Evolutionary conservation across 2,329 filamentous ascomycete genomes (phyloP).

Genomic region (Ophiostoma sp.): DNA sequence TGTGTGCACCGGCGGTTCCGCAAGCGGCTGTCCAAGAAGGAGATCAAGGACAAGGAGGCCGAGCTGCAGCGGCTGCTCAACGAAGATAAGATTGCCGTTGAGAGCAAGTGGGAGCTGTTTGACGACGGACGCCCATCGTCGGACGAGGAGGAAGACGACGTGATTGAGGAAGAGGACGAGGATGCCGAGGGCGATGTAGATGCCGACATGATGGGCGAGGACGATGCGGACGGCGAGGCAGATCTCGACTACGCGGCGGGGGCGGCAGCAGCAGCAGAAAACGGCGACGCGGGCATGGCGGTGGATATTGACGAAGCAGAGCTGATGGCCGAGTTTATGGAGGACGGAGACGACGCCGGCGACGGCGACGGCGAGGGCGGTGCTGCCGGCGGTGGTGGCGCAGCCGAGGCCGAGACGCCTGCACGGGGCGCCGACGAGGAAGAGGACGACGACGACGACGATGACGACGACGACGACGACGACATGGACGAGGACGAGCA

Average conservation of each 20-base stretch:
- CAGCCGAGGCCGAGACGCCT: conserved; percentile 38
- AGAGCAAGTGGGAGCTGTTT: conserved; percentile 60
- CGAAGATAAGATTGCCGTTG: conserved; percentile 58
- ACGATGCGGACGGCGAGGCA: conserved; percentile 49
- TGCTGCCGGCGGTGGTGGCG: conserved; percentile 36
- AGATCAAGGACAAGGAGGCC: conserved; percentile 78
- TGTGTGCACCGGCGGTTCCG: conserved; percentile 77
- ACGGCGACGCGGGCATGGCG: background rate
- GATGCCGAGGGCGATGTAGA: conserved; percentile 48
- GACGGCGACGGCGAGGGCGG: conserved; percentile 32
- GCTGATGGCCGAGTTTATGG: conserved; percentile 36
- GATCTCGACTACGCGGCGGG: conserved; percentile 46
- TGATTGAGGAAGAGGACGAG: conserved; percentile 53
- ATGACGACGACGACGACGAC: conserved; percentile 50
- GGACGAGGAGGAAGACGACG: conserved; percentile 34
- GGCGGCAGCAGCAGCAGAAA: conserved; percentile 29
- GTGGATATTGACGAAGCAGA: conserved; percentile 35
- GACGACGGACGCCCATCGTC: conserved; percentile 41
- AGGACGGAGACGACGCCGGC: conserved; percentile 49
- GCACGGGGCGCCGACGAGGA: conserved; percentile 38
- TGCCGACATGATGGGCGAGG: conserved; percentile 45
- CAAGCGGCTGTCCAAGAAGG: conserved; percentile 73
- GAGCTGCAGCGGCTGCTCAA: conserved; percentile 69
- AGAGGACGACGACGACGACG: conserved; percentile 46
- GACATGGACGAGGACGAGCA: conserved; percentile 52